Percentiles rank a stretch among this genome's conserved stretches.
These are phyloP conservation scores for Microsporum audouinii DNA, from an alignment of 2,329 filamentous ascomycete genomes.

Conservation along the genomic window DNA sequence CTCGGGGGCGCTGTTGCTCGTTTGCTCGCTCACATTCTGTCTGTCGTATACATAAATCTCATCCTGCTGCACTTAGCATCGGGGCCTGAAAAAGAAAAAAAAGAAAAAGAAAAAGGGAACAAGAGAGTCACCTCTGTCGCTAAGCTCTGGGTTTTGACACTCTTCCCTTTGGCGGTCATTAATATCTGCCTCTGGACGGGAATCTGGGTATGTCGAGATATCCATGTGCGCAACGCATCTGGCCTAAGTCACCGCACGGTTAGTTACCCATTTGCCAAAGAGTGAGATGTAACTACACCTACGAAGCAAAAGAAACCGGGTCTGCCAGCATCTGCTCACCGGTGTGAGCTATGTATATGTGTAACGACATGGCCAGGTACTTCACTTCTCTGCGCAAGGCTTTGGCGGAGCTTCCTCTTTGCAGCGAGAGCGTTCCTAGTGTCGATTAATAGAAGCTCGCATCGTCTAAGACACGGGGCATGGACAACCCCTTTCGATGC, in stretches of 20 bases:
- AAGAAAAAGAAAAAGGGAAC: not conserved
- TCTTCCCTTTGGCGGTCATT: slow-evolving; percentile 73
- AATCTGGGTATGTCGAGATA: slow-evolving; percentile 63
- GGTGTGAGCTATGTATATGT: slow-evolving; percentile 85
- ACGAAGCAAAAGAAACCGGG: slow-evolving; percentile 63
- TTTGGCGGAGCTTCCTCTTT: not conserved
- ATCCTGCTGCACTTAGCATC: slow-evolving; percentile 42
- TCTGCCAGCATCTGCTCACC: slow-evolving; percentile 76
- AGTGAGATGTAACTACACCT: slow-evolving; percentile 27
- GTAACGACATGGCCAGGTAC: slow-evolving; percentile 61
- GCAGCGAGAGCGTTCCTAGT: not conserved
- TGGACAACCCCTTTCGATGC: not conserved
- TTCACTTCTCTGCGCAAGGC: not conserved
- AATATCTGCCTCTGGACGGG: slow-evolving; percentile 69
- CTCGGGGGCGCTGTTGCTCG: slow-evolving; percentile 36
- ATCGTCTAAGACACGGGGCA: not conserved
- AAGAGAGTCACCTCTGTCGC: slow-evolving; percentile 55
- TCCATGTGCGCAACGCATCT: slow-evolving; percentile 75
- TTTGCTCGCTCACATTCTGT: slow-evolving; percentile 46
- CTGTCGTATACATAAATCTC: slow-evolving; percentile 92
- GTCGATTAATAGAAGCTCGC: not conserved
- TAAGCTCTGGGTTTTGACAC: slow-evolving; percentile 68
- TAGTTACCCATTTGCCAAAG: not conserved
- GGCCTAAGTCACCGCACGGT: slow-evolving; percentile 43
- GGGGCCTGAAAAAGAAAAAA: not conserved